Base-by-base conservation (phyloP, 768 basidiomycete species). In the Podaxis sp. region DNA sequence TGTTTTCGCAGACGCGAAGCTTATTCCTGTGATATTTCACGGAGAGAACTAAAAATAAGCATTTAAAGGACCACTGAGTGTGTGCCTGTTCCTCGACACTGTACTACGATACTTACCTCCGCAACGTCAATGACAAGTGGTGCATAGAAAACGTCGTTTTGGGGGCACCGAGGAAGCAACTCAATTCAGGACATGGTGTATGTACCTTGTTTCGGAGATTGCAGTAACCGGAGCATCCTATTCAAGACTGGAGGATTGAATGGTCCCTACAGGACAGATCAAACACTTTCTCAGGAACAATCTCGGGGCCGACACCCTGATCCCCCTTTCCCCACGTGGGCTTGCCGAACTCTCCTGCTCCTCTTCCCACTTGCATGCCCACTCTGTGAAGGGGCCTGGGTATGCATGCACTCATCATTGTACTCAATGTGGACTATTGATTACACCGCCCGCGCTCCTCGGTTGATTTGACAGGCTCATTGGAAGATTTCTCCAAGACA, bases 301-400 rank as follows among this genome's bases (percentile, higher is more conserved):
- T 56, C 54, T 56, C 54, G 54, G 54, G 54, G 38, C 54, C 54
- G 54, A 56, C 37, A n/a, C 38, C 11, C 26, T 38, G 54, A 56
- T 56, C 54, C 37, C 13, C 13, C 24, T 24, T 24, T 50, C 5
- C 49, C 24, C 54, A 56, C 54, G 54, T 24, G 54, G 37, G 11
- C 20, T 20, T 55, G 15, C 54, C 8, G 24, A 20, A 3, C 37
- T 12, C 24, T 37, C 20, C 5, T 37, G 15, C 37, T 13, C 2
- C n/a, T 37, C n/a, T 56, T 40, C 54, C 36, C 53, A 55, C 53
- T 38, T 56, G 54, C 38, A 24, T 17, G 38, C 13, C 36, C n/a
- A 20, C 17, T 10, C 17, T 46, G 17, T 20, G n/a, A 7, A 22
- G 30, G 36, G 37, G 20, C 36, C 13, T 22, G n/a, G 22, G n/a